Evolutionary conservation across 2,329 filamentous ascomycete genomes (phyloP).

Genomic region (Xylogone sp.): DNA sequence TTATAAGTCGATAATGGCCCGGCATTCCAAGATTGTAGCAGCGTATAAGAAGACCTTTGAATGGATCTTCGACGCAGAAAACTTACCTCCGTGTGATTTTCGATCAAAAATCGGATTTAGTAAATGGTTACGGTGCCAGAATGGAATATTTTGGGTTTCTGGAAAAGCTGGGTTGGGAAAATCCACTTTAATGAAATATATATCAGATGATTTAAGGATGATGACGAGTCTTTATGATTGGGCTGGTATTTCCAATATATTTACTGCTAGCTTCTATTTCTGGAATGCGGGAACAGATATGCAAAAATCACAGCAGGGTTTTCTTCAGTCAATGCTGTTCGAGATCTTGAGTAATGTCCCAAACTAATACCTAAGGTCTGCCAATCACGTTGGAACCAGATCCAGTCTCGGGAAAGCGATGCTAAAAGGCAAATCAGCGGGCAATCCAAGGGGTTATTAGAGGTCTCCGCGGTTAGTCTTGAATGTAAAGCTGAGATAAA

Average conservation of each 20-base stretch:
- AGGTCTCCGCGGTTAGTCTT: too few relatives aligned
- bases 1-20: too few relatives aligned
- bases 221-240: not conserved
- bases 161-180: conserved; percentile 6
- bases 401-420: too few relatives aligned
- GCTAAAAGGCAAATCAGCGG: too few relatives aligned
- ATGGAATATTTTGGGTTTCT: conserved; percentile 5
- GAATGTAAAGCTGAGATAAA: too few relatives aligned
- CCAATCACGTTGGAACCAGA: too few relatives aligned
- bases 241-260: not conserved
- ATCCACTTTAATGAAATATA: conserved; percentile 5
- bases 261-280: conserved; percentile 13
- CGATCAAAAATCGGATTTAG: too few relatives aligned
- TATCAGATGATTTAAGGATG: not conserved
- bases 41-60: conserved; percentile 8
- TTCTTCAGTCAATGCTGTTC: conserved; percentile 17
- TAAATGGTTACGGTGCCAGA: conserved; percentile 1
- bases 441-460: too few relatives aligned
- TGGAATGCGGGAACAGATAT: conserved; percentile 18
- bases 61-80: conserved; percentile 8
- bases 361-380: too few relatives aligned
- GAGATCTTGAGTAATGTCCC: conserved; percentile 6
- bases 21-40: too few relatives aligned
- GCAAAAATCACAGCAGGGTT: conserved; percentile 20
- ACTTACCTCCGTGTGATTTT: too few relatives aligned